Percentiles rank a stretch among this genome's conserved stretches.
Conservation (phyloP, 306 rosid genomes). For the Castanopsis chinensis region DNA sequence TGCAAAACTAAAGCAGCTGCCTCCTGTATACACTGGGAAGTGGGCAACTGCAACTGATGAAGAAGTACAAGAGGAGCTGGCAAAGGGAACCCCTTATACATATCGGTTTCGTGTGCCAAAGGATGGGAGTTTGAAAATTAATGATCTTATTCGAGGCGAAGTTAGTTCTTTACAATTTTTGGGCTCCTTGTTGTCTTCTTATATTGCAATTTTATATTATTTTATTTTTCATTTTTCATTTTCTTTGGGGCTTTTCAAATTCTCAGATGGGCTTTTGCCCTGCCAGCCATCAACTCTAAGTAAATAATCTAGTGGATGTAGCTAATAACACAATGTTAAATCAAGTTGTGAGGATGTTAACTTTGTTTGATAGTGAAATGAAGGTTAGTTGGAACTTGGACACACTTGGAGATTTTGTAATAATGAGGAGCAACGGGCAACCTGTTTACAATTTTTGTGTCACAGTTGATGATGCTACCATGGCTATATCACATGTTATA, state of each 20-base stretch:
- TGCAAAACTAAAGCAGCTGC: conserved; percentile 69
- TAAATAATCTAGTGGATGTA: neutral
- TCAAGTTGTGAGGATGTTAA: conserved; percentile 35
- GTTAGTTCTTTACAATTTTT: conserved; percentile 40
- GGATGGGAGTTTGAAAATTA: conserved; percentile 78
- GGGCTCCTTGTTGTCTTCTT: neutral
- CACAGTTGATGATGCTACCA: conserved; percentile 97
- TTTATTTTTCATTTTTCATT: neutral
- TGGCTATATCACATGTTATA: conserved; percentile 97
- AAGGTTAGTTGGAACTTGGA: conserved; percentile 99
- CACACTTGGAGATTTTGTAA: conserved; percentile 96
- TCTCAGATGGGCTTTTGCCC: neutral
- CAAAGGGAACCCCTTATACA: conserved; percentile 70
- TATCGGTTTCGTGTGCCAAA: conserved; percentile 82
- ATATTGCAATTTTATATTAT: neutral
- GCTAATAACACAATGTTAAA: conserved; percentile 1
- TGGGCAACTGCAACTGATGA: conserved; percentile 68
- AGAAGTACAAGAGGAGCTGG: conserved; percentile 73
- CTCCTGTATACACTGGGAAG: conserved; percentile 88
- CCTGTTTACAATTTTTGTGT: conserved; percentile 98
- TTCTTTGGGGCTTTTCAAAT: neutral
- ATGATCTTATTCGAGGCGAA: conserved; percentile 84
- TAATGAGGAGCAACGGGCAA: conserved; percentile 98
- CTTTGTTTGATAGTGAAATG: conserved; percentile 72
- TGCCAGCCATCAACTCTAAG: neutral